A percentile compares a stretch with the other conserved stretches of the same genome.
These are phyloP conservation scores for Cucurbita ficifolia DNA, from an alignment of 306 rosid species.

Conservation along the genomic window DNA sequence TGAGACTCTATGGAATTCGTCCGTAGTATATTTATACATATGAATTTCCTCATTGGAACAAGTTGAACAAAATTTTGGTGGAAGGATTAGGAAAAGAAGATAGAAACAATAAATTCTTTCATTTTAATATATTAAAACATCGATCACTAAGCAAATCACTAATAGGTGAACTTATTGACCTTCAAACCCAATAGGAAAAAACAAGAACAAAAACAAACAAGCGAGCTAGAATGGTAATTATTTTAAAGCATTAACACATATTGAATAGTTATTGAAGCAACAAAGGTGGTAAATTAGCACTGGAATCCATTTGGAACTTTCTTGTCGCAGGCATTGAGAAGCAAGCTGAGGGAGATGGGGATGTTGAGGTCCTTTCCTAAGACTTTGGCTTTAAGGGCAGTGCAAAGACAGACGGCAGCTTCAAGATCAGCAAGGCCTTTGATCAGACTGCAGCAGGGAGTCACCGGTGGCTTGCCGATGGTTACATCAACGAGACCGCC, in stretches of 20 bases:
- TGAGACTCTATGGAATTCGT: too few relatives aligned
- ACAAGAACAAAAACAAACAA: background rate
- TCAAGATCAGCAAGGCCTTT: slow-evolving; percentile 55
- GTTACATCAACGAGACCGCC: slow-evolving; percentile 25
- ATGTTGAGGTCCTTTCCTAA: slow-evolving; percentile 50
- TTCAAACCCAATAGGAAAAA: background rate
- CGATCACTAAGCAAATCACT: background rate
- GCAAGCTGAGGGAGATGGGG: slow-evolving; percentile 55
- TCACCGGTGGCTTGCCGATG: slow-evolving; percentile 34
- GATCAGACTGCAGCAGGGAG: slow-evolving; percentile 49
- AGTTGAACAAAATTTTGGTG: too few relatives aligned
- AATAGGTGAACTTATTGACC: background rate
- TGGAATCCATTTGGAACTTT: slow-evolving; percentile 31
- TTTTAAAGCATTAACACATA: too few relatives aligned
- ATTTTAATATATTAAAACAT: too few relatives aligned
- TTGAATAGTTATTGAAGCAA: background rate
- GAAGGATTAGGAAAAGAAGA: too few relatives aligned
- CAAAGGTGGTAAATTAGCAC: slow-evolving; percentile 11
- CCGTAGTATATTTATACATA: too few relatives aligned
- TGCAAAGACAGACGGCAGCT: slow-evolving; percentile 65
- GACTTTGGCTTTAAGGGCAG: slow-evolving; percentile 48
- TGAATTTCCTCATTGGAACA: too few relatives aligned
- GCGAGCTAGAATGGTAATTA: background rate
- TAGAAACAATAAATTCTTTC: too few relatives aligned
- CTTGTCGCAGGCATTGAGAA: slow-evolving; percentile 42